A percentile compares a stretch with the other conserved stretches of the same genome.
Conservation (phyloP, 1,139 yeast genomes). For the Blastobotrys illinoisensis region DNA sequence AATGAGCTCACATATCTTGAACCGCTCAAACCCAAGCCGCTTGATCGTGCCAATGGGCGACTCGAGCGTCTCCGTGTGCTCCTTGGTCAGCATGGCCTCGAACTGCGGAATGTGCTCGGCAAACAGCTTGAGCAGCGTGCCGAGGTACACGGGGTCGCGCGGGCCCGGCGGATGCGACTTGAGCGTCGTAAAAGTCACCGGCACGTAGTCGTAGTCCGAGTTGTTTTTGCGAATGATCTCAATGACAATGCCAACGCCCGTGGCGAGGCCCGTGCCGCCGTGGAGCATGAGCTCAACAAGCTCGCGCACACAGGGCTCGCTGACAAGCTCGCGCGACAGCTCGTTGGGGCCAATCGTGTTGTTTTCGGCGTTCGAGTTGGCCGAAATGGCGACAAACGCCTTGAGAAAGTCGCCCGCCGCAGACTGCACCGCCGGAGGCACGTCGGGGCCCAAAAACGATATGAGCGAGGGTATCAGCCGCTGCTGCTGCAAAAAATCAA, state of each 20-base stretch:
- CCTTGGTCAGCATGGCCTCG: conserved; percentile 46
- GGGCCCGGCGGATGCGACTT: conserved; percentile 94
- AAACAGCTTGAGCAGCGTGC: conserved; percentile 76
- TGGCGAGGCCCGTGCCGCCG: conserved; percentile 89
- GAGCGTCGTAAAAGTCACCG: conserved; percentile 77
- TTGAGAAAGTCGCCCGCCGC: conserved; percentile 94
- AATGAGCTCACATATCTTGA: conserved; percentile 87
- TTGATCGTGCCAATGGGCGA: conserved; percentile 74
- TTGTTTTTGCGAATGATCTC: conserved; percentile 94
- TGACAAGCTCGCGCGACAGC: conserved; percentile 81
- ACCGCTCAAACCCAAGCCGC: conserved; percentile 93
- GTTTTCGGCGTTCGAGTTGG: conserved; percentile 77
- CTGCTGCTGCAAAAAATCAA: conserved; percentile 64
- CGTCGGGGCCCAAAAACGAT: conserved; percentile 52
- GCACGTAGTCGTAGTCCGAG: conserved; percentile 89
- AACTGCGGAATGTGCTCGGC: conserved; percentile 71
- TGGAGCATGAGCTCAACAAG: conserved; percentile 78
- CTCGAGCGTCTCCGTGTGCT: conserved; percentile 39
- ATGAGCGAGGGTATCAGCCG: conserved; percentile 54
- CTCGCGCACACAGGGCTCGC: conserved; percentile 58
- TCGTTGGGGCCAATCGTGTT: conserved; percentile 97
- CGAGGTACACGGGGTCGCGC: conserved; percentile 90
- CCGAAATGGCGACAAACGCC: conserved; percentile 88
- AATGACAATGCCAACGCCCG: conserved; percentile 93
- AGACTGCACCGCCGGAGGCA: conserved; percentile 66